Conservation (phyloP, 2,329 filamentous ascomycete genomes). For the Magnaporthiopsis rhizophila region DNA sequence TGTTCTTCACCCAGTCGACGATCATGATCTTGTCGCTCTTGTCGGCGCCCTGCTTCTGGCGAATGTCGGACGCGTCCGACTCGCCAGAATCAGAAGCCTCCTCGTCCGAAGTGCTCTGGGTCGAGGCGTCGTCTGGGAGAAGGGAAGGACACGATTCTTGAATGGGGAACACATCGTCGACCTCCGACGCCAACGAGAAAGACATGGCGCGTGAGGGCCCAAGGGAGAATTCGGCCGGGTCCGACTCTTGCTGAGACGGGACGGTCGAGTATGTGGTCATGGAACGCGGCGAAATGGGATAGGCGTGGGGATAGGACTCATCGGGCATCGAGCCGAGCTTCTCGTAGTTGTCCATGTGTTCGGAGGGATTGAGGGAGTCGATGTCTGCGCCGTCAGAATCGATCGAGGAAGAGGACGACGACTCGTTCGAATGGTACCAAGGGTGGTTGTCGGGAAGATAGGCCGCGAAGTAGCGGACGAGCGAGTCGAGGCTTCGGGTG, state of each 20-base stretch:
- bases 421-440: slow-evolving; percentile 27
- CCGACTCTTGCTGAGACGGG: slow-evolving; percentile 27
- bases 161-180: slow-evolving; percentile 31
- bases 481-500: slow-evolving; percentile 50
- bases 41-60: slow-evolving; percentile 11
- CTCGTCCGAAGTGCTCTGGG: slow-evolving; percentile 36
- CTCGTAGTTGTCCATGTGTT: slow-evolving; percentile 32
- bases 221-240: slow-evolving; percentile 25
- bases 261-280: slow-evolving; percentile 38
- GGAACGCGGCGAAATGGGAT: slow-evolving; percentile 37
- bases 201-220: slow-evolving; percentile 41
- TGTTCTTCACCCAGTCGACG: slow-evolving; percentile 8
- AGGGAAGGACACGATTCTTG: slow-evolving; percentile 17
- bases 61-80: slow-evolving; percentile 34
- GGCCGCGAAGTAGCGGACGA: slow-evolving; percentile 51
- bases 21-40: slow-evolving; percentile 9
- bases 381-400: slow-evolving; percentile 29
- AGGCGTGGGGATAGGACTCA: slow-evolving; percentile 31
- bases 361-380: slow-evolving; percentile 23
- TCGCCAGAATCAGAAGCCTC: slow-evolving; percentile 32
- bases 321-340: slow-evolving; percentile 33
- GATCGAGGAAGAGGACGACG: slow-evolving; percentile 21
- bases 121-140: slow-evolving; percentile 31
- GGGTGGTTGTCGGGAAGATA: slow-evolving; percentile 46
- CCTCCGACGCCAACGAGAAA: slow-evolving; percentile 44